Evolutionary conservation across 768 basidiomycete genomes (phyloP).

Genomic region (Daedalea quercina): DNA sequence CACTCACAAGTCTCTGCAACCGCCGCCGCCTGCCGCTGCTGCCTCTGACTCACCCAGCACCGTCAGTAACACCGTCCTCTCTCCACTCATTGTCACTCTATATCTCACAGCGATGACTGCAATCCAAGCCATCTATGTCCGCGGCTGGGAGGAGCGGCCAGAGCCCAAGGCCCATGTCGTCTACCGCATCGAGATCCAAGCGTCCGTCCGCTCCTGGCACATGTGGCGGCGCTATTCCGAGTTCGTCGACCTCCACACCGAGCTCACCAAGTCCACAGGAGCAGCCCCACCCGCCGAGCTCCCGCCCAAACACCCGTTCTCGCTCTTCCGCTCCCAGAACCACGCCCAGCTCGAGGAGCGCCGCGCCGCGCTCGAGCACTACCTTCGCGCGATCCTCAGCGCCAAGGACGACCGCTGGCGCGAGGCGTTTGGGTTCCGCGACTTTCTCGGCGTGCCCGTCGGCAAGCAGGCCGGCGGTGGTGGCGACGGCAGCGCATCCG

Average conservation of each 20-base stretch:
- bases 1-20: background rate
- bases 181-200: slow-evolving; percentile 79
- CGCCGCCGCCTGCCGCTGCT: too few relatives aligned
- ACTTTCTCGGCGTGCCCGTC: slow-evolving; percentile 81
- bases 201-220: slow-evolving; percentile 87
- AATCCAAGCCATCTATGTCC: slow-evolving; percentile 72
- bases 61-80: too few relatives aligned
- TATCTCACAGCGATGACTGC: slow-evolving; percentile 32
- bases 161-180: slow-evolving; percentile 75
- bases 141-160: slow-evolving; percentile 58
- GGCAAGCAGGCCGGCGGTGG: slow-evolving; percentile 39
- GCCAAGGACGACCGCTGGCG: slow-evolving; percentile 82
- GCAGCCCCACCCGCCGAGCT: slow-evolving; percentile 74
- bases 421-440: slow-evolving; percentile 68
- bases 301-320: slow-evolving; percentile 79
- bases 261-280: slow-evolving; percentile 74
- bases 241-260: slow-evolving; percentile 81
- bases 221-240: slow-evolving; percentile 95
- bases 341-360: slow-evolving; percentile 76
- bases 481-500: slow-evolving; percentile 18
- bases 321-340: slow-evolving; percentile 52
- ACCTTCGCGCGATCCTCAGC: slow-evolving; percentile 80
- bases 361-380: slow-evolving; percentile 67
- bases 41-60: too few relatives aligned
- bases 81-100: too few relatives aligned